phyloP scores from a whole-genome alignment of 2,329 filamentous ascomycete genomes.

The Botrytis fabae region DNA sequence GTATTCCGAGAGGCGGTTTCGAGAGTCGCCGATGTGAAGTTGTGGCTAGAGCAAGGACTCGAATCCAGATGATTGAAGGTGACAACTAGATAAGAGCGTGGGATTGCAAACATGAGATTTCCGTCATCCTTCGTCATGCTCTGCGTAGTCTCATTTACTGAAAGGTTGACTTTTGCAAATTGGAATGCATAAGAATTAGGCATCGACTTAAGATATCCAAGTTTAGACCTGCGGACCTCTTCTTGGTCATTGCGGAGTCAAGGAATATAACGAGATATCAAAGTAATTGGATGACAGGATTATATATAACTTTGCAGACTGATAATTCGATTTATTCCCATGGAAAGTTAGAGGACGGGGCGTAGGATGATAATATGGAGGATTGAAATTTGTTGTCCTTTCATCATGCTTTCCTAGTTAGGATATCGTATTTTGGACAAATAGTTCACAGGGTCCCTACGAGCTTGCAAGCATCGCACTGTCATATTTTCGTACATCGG shows the following conservation, averaged over 20 bases:
- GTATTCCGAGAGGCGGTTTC: not conserved
- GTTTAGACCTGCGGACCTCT: not conserved
- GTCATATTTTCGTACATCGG: not conserved
- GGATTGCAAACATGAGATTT: too few species aligned
- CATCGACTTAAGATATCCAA: not conserved
- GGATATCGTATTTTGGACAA: not conserved
- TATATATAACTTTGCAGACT: not conserved
- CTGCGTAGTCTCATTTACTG: not conserved
- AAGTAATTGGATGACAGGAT: not conserved
- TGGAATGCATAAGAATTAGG: not conserved
- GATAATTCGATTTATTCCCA: not conserved
- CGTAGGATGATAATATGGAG: not conserved
- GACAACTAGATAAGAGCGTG: not conserved
- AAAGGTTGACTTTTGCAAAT: not conserved
- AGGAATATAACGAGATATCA: not conserved
- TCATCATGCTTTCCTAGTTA: not conserved
- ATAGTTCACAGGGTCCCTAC: not conserved
- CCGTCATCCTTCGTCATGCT: not conserved
- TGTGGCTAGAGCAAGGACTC: not conserved
- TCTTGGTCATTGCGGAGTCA: not conserved
- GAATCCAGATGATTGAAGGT: not conserved
- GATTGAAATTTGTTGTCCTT: not conserved
- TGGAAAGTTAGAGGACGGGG: not conserved
- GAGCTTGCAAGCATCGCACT: not conserved
- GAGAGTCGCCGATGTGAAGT: not conserved